Evolutionary conservation across 2,329 filamentous ascomycete genomes (phyloP).

Genomic region (Trichoderma koningii): DNA sequence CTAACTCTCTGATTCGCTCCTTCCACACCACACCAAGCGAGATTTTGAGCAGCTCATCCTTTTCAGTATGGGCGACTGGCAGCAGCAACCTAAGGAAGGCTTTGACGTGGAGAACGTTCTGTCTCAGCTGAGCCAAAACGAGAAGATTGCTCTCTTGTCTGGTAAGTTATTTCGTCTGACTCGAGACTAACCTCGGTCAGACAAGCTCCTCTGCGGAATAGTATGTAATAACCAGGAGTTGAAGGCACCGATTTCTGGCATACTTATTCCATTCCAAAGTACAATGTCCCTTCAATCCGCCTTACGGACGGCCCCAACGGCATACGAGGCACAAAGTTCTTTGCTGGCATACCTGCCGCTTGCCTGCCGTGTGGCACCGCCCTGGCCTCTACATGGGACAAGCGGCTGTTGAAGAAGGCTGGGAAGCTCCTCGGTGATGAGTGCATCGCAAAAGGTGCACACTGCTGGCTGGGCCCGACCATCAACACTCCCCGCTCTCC

Average conservation of each 20-base stretch:
- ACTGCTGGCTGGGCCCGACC: slow-evolving; percentile 12
- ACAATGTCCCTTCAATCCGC: slow-evolving; percentile 12
- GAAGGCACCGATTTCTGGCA: slow-evolving; percentile 15
- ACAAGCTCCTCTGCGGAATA: background rate
- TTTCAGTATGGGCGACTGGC: slow-evolving; percentile 8
- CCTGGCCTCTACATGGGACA: slow-evolving; percentile 12
- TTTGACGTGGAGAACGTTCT: slow-evolving; percentile 10
- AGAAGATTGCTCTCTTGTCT: slow-evolving; percentile 15
- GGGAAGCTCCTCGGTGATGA: slow-evolving; percentile 11
- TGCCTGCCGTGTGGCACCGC: slow-evolving; percentile 11
- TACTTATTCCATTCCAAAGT: slow-evolving; percentile 7
- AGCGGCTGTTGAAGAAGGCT: background rate
- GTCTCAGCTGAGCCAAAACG: slow-evolving; percentile 9
- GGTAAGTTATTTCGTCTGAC: background rate
- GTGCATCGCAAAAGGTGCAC: slow-evolving; percentile 16
- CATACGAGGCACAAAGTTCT: slow-evolving; percentile 16
- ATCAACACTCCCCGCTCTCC: slow-evolving; percentile 15
- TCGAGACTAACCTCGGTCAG: background rate
- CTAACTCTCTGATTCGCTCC: background rate
- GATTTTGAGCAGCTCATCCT: too few relatives aligned
- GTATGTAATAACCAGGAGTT: background rate
- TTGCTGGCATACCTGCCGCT: slow-evolving; percentile 8
- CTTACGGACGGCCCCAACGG: slow-evolving; percentile 9
- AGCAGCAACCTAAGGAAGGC: background rate
- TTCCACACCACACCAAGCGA: background rate